A percentile compares a stretch with the other conserved stretches of the same genome.
Evolutionary conservation across 306 rosid species (phyloP).

Genomic region (Glycine soja): DNA sequence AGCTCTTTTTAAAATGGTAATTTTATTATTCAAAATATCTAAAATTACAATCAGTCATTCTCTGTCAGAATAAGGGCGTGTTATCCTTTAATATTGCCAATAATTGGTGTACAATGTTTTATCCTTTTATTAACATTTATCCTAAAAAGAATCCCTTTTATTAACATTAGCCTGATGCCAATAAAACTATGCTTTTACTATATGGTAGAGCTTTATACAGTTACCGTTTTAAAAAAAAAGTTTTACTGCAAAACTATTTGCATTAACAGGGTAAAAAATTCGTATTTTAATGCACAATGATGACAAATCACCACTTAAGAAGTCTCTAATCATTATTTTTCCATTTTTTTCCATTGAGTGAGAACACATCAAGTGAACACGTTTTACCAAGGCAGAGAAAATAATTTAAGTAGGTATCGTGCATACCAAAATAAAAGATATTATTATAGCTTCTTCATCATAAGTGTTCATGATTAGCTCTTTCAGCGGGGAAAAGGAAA

Average conservation of each 20-base stretch:
- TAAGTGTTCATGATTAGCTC: constrained; percentile 30
- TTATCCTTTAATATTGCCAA: not conserved
- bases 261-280: not conserved
- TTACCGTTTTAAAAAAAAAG: not conserved
- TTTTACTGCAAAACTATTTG: not conserved
- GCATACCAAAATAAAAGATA: constrained; percentile 9
- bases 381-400: not conserved
- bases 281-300: not conserved
- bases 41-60: not conserved
- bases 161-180: not conserved
- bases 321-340: constrained; percentile 14
- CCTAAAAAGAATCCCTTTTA: not conserved
- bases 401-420: constrained; percentile 23
- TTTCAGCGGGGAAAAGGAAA: not conserved
- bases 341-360: not conserved
- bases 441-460: constrained; percentile 18
- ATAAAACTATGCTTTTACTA: not conserved
- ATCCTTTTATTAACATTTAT: not conserved
- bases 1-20: not conserved
- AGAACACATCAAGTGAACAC: constrained; percentile 4
- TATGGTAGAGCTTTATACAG: not conserved
- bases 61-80: not conserved
- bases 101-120: not conserved
- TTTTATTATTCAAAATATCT: not conserved
- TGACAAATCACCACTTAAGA: constrained; percentile 10